These are phyloP conservation scores for Glaciozyma martinii DNA, from an alignment of 768 basidiomycete species.

Conservation along the genomic window DNA sequence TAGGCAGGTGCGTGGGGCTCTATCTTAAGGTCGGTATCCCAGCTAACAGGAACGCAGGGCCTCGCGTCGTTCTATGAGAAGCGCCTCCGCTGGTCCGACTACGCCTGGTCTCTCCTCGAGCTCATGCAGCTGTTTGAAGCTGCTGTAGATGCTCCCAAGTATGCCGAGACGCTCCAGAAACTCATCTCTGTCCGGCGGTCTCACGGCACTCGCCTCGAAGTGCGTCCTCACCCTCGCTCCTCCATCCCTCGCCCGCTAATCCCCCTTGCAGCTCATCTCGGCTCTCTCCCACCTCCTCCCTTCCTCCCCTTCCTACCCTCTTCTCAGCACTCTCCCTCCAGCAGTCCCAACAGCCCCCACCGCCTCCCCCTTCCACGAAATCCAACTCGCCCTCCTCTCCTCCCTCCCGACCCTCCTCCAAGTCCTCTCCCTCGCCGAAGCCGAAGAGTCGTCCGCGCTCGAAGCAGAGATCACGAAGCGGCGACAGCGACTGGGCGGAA, in stretches of 20 bases:
- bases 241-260: not conserved
- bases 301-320: constrained; percentile 54
- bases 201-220: constrained; percentile 56
- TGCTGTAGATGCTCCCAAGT: constrained; percentile 65
- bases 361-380: constrained; percentile 49
- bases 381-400: constrained; percentile 56
- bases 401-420: constrained; percentile 65
- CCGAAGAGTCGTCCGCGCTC: constrained; percentile 52
- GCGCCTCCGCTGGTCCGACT: constrained; percentile 52
- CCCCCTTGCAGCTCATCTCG: constrained; percentile 51
- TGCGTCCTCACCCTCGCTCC: constrained; percentile 33
- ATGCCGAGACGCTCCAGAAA: constrained; percentile 71
- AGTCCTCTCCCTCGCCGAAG: constrained; percentile 56
- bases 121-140: constrained; percentile 55
- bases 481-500: constrained; percentile 58
- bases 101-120: constrained; percentile 49
- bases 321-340: constrained; percentile 58
- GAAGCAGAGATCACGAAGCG: constrained; percentile 66
- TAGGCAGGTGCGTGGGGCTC: constrained; percentile 64
- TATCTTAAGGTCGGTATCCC: not conserved
- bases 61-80: constrained; percentile 64
- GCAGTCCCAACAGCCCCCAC: constrained; percentile 71
- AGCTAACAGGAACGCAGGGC: constrained; percentile 49
- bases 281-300: constrained; percentile 65
- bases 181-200: constrained; percentile 55